These are phyloP conservation scores for Dactylis glomerata DNA, from an alignment of 176 grass and related monocot species.

Conservation along the genomic window DNA sequence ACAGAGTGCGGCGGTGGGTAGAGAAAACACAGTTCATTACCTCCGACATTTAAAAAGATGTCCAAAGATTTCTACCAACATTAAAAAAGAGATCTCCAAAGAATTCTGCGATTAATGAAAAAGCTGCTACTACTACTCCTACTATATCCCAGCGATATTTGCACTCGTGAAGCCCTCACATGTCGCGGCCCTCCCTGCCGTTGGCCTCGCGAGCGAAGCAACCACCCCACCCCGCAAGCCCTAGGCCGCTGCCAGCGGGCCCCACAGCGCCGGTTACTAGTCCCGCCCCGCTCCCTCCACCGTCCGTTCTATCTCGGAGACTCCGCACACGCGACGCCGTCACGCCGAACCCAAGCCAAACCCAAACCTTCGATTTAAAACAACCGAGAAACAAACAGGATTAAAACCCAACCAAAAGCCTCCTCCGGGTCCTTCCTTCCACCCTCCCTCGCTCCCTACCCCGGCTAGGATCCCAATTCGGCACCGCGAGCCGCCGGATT, in stretches of 20 bases:
- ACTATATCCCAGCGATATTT: not conserved
- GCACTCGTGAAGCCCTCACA: not conserved
- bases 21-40: not conserved
- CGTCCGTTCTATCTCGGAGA: not conserved
- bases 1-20: not conserved
- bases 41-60: too few relatives aligned
- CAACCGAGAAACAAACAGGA: not conserved
- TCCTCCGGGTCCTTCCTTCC: not conserved
- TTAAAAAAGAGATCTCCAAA: not conserved
- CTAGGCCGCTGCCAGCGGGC: not conserved
- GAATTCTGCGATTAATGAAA: too few relatives aligned
- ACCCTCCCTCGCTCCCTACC: not conserved
- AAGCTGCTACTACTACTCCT: too few relatives aligned
- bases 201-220: not conserved
- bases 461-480: conserved; percentile 2
- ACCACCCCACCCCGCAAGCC: not conserved
- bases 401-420: conserved; percentile 19
- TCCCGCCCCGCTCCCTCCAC: too few relatives aligned
- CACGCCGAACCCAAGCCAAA: not conserved
- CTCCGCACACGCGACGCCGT: not conserved
- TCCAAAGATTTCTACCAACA: too few relatives aligned
- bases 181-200: not conserved
- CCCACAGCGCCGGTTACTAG: not conserved
- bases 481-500: not conserved
- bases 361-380: conserved; percentile 26